Percentiles rank a stretch among this genome's conserved stretches.
Evolutionary conservation across 768 basidiomycete species (phyloP).

Genomic region (Ramaria sp.): DNA sequence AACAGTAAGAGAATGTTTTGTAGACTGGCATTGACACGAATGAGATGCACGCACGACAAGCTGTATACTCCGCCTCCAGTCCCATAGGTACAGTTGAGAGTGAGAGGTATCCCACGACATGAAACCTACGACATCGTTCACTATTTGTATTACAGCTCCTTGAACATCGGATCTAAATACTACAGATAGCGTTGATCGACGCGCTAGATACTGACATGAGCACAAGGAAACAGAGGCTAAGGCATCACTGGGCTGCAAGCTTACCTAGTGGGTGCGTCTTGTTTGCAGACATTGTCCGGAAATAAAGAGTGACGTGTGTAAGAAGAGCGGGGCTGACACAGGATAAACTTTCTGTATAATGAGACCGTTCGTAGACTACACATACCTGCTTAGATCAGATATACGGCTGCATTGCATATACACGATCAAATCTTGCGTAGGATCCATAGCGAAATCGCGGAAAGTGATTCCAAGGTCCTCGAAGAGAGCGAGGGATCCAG

Average conservation of each 20-base stretch:
- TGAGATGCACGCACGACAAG: conserved; percentile 28
- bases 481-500: conserved; percentile 13
- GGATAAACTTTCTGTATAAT: conserved; percentile 11
- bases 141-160: conserved; percentile 34
- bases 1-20: too few relatives aligned
- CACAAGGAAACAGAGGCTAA: background rate
- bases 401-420: conserved; percentile 14
- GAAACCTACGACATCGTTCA: conserved; percentile 41
- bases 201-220: conserved; percentile 18
- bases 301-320: conserved; percentile 20
- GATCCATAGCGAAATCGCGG: conserved; percentile 56
- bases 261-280: conserved; percentile 26
- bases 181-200: conserved; percentile 18
- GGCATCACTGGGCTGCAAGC: background rate
- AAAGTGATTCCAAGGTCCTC: conserved; percentile 29
- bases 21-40: background rate
- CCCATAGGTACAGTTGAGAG: conserved; percentile 34
- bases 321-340: background rate
- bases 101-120: conserved; percentile 27
- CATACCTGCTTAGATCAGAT: background rate
- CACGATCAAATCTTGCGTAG: conserved; percentile 48
- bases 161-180: conserved; percentile 15
- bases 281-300: conserved; percentile 34
- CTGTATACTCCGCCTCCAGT: conserved; percentile 35
- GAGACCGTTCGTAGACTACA: conserved; percentile 18